phyloP scores from a whole-genome alignment of 1,139 yeast species.

The Suhomyces terraborum region DNA sequence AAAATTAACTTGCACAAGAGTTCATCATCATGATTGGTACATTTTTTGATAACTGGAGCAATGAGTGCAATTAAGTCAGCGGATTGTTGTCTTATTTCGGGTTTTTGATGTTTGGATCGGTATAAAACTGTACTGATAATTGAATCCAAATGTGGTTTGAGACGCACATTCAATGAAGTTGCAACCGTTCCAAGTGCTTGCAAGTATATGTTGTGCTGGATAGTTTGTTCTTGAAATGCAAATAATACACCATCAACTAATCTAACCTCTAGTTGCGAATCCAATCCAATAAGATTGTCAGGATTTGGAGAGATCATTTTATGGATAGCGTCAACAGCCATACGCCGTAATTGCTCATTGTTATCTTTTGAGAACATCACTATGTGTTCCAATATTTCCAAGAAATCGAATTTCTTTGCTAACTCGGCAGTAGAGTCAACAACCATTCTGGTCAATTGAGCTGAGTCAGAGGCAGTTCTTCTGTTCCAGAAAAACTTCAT shows the following conservation, averaged over 20 bases:
- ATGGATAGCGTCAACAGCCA: conserved; percentile 72
- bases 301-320: conserved; percentile 32
- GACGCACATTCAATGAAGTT: conserved; percentile 65
- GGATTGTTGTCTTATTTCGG: conserved; percentile 81
- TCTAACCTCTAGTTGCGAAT: conserved; percentile 54
- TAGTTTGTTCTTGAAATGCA: conserved; percentile 79
- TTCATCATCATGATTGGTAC: conserved; percentile 53
- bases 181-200: conserved; percentile 69
- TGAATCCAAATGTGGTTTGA: conserved; percentile 73
- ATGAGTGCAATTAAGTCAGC: conserved; percentile 73
- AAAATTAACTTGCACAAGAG: conserved; percentile 69
- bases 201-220: conserved; percentile 55
- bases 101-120: conserved; percentile 69
- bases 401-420: conserved; percentile 67
- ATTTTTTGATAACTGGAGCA: conserved; percentile 66
- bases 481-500: conserved; percentile 79
- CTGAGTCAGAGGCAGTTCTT: conserved; percentile 58
- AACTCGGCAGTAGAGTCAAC: conserved; percentile 72
- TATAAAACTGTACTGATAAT: conserved; percentile 74
- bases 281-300: conserved; percentile 41
- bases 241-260: conserved; percentile 81
- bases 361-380: conserved; percentile 72
- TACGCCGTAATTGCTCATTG: conserved; percentile 73
- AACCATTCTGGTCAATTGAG: conserved; percentile 56
- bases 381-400: conserved; percentile 59